A percentile compares a stretch with the other conserved stretches of the same genome.
phyloP scores from a whole-genome alignment of 805 yeast genomes.

The Sugiyamaella chiloensis region DNA sequence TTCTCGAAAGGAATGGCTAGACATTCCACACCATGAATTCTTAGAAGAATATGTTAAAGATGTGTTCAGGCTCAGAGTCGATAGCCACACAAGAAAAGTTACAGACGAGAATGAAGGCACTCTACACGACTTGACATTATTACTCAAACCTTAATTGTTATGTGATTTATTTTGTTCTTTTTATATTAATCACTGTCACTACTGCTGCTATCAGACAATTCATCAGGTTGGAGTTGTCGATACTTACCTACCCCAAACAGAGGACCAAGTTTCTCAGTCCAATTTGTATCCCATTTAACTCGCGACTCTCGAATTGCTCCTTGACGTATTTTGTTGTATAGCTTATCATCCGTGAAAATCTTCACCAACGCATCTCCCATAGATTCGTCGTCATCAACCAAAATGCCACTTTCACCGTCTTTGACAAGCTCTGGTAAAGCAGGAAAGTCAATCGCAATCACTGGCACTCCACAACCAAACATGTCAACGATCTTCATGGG shows the following conservation, averaged over 20 bases:
- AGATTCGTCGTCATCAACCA: slow-evolving; percentile 43
- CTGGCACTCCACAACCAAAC: slow-evolving; percentile 96
- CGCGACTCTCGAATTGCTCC: slow-evolving; percentile 77
- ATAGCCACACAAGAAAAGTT: slow-evolving; percentile 12
- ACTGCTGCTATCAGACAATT: not conserved
- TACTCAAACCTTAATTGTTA: too few species aligned
- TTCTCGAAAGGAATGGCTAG: slow-evolving; percentile 36
- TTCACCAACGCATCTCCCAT: slow-evolving; percentile 43
- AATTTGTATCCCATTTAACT: slow-evolving; percentile 70
- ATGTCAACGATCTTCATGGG: slow-evolving; percentile 97
- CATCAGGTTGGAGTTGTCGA: slow-evolving; percentile 7
- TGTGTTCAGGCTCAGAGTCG: slow-evolving; percentile 50
- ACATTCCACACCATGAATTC: slow-evolving; percentile 52
- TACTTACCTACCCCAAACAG: slow-evolving; percentile 37
- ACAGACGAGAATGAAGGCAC: slow-evolving; percentile 19
- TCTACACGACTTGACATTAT: slow-evolving; percentile 11
- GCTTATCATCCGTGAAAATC: slow-evolving; percentile 31
- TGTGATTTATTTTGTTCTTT: too few species aligned
- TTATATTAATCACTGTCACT: slow-evolving; percentile 7
- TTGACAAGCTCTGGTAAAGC: slow-evolving; percentile 77
- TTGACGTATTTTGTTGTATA: slow-evolving; percentile 42
- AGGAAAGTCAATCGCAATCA: slow-evolving; percentile 68
- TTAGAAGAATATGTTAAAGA: slow-evolving; percentile 44
- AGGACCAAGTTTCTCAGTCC: slow-evolving; percentile 54
- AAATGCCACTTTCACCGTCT: slow-evolving; percentile 65